These are phyloP conservation scores for Fusarium zealandicum DNA, from an alignment of 2,329 filamentous ascomycete species.

Conservation along the genomic window DNA sequence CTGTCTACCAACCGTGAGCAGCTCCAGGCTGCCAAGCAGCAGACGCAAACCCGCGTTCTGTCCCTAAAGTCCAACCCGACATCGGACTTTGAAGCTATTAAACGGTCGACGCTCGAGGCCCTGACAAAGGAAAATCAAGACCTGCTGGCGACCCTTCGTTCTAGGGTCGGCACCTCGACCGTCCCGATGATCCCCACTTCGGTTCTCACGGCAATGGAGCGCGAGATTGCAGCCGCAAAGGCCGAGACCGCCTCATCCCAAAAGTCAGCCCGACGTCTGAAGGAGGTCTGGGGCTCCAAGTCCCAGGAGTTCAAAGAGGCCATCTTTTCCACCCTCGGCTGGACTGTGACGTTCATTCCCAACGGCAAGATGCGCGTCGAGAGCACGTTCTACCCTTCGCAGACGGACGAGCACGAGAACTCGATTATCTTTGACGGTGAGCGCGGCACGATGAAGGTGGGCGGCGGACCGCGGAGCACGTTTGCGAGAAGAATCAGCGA, in stretches of 20 bases:
- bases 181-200: constrained; percentile 76
- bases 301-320: constrained; percentile 95
- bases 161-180: constrained; percentile 48
- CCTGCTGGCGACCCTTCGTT: constrained; percentile 74
- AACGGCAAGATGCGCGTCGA: constrained; percentile 95
- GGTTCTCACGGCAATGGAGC: constrained; percentile 76
- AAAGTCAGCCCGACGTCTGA: constrained; percentile 84
- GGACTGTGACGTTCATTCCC: constrained; percentile 95
- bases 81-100: constrained; percentile 82
- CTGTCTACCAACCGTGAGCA: constrained; percentile 76
- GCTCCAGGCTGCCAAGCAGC: constrained; percentile 69
- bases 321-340: constrained; percentile 89
- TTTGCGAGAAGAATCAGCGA: constrained; percentile 87
- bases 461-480: constrained; percentile 82
- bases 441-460: constrained; percentile 97
- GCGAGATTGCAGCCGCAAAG: constrained; percentile 76
- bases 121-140: constrained; percentile 86
- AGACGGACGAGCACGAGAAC: constrained; percentile 73
- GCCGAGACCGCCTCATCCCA: constrained; percentile 75
- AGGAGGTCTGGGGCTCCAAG: constrained; percentile 91
- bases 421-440: constrained; percentile 89
- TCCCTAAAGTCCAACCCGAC: constrained; percentile 93
- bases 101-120: constrained; percentile 77
- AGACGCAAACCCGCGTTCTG: constrained; percentile 81
- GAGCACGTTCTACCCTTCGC: constrained; percentile 78